Conservation (phyloP, 2,329 filamentous ascomycete species). For the Diaporthe ilicicola region DNA sequence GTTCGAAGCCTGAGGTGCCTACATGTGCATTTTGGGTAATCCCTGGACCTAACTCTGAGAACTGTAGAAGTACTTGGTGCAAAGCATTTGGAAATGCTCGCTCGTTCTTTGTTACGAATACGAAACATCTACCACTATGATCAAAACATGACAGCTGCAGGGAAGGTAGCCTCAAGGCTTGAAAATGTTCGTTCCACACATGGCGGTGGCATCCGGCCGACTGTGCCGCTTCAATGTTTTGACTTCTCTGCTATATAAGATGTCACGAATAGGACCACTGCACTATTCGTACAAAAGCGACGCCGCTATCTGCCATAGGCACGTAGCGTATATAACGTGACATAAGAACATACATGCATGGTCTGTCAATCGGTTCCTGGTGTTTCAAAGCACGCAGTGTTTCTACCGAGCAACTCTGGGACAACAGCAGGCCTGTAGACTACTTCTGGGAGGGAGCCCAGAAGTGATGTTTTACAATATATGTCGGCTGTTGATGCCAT, state of each 20-base stretch:
- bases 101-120: not conserved
- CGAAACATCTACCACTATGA: not conserved
- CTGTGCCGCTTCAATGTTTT: not conserved
- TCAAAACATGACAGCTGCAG: not conserved
- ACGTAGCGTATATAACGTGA: too few species aligned
- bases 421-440: not conserved
- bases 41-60: too few species aligned
- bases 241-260: not conserved
- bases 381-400: constrained; percentile 6
- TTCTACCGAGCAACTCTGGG: not conserved
- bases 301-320: too few species aligned
- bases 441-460: not conserved
- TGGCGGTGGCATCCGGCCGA: too few species aligned
- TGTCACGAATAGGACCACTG: too few species aligned
- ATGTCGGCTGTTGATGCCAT: not conserved
- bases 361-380: not conserved
- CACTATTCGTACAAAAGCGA: too few species aligned
- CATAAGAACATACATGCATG: not conserved
- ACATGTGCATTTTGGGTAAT: too few species aligned
- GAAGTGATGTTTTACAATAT: not conserved
- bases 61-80: not conserved
- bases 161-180: not conserved
- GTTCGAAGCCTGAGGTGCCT: too few species aligned
- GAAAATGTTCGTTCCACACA: too few species aligned
- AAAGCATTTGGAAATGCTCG: not conserved